Percentiles rank a stretch among this genome's conserved stretches.
These are phyloP conservation scores for Amylostereum areolatum DNA, from an alignment of 1,284 basidiomycete species.

Conservation along the genomic window DNA sequence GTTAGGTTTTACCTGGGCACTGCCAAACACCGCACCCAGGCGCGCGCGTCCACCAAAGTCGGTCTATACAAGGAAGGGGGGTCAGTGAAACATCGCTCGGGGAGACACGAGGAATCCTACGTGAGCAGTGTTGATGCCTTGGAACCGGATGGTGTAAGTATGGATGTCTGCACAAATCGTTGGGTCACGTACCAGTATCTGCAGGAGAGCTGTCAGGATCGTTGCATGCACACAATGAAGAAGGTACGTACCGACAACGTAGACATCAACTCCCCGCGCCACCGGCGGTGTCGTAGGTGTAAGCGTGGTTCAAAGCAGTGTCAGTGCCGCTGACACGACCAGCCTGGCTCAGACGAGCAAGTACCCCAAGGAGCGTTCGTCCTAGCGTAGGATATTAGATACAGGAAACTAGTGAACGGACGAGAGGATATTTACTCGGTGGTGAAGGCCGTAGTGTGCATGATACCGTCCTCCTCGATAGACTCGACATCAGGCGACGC, in stretches of 20 bases:
- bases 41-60: conserved; percentile 68
- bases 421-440: conserved; percentile 11
- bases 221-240: too few relatives aligned
- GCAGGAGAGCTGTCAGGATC: too few relatives aligned
- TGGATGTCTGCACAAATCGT: neutral
- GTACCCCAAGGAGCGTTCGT: conserved; percentile 30
- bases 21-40: conserved; percentile 52
- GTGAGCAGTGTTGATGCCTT: conserved; percentile 56
- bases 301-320: conserved; percentile 17
- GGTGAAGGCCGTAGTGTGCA: conserved; percentile 10
- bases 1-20: conserved; percentile 11
- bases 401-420: too few relatives aligned
- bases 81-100: neutral
- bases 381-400: conserved; percentile 15
- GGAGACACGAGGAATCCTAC: conserved; percentile 16
- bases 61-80: conserved; percentile 19
- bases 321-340: conserved; percentile 7
- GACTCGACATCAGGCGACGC: conserved; percentile 62
- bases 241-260: conserved; percentile 24
- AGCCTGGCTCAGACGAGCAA: conserved; percentile 23
- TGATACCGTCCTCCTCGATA: conserved; percentile 30
- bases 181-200: conserved; percentile 21
- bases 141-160: neutral
- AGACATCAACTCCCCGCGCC: conserved; percentile 28
- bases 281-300: conserved; percentile 23